These are phyloP conservation scores for Yarrowia sp. DNA, from an alignment of 805 yeast genomes.

Conservation along the genomic window DNA sequence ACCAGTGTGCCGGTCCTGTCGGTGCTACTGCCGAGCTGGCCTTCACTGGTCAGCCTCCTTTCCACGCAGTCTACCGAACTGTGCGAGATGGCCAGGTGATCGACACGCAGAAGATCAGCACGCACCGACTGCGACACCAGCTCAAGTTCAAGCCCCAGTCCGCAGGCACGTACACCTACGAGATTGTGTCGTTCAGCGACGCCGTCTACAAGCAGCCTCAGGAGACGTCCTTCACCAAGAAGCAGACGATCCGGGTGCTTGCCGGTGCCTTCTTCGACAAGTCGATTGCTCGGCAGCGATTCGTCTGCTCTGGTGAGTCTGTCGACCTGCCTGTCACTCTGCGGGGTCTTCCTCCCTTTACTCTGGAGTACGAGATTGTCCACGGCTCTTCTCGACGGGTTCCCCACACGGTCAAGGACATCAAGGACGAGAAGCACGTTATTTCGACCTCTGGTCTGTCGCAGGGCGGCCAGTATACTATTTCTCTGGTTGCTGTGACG, in stretches of 20 bases:
- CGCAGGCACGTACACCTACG: constrained; percentile 79
- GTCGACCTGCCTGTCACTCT: constrained; percentile 55
- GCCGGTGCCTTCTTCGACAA: constrained; percentile 43
- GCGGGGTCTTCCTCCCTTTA: constrained; percentile 79
- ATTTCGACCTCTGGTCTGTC: constrained; percentile 56
- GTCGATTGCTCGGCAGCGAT: constrained; percentile 31
- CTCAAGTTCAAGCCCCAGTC: constrained; percentile 71
- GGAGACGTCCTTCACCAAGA: constrained; percentile 31
- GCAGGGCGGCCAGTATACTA: constrained; percentile 70
- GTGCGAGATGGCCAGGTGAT: constrained; percentile 41
- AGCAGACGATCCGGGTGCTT: constrained; percentile 40
- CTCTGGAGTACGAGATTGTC: constrained; percentile 64
- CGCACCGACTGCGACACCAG: constrained; percentile 46
- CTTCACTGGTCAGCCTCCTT: constrained; percentile 79
- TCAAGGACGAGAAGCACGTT: constrained; percentile 40
- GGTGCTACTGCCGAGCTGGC: constrained; percentile 74
- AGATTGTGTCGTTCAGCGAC: constrained; percentile 64
- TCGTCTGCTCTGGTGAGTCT: constrained; percentile 49
- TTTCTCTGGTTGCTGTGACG: constrained; percentile 60
- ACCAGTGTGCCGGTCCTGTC: constrained; percentile 87
- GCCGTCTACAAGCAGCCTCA: constrained; percentile 49
- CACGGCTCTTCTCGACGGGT: constrained; percentile 52
- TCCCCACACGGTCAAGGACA: constrained; percentile 45
- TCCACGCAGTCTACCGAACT: constrained; percentile 59
- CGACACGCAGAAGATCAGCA: constrained; percentile 37